phyloP scores from a whole-genome alignment of 2,329 filamentous ascomycete species.

The Monilinia fructigena region DNA sequence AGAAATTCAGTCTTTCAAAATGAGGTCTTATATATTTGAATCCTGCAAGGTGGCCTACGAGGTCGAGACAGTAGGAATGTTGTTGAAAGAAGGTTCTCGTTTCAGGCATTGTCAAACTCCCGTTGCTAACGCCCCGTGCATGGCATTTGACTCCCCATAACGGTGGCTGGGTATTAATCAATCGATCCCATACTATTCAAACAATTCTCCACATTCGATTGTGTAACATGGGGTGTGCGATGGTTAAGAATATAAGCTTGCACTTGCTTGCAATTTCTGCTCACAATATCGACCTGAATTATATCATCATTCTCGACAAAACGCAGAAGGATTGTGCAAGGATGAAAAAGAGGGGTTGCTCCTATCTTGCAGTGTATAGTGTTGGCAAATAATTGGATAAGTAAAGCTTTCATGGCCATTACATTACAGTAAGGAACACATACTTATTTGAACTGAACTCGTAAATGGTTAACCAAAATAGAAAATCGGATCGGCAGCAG shows the following conservation, averaged over 20 bases:
- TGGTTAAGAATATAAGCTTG: neutral
- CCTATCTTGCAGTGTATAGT: neutral
- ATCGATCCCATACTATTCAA: neutral
- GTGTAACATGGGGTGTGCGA: neutral
- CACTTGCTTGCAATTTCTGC: neutral
- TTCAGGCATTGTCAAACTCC: neutral
- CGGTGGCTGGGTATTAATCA: neutral
- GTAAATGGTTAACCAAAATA: neutral
- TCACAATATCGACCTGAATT: neutral
- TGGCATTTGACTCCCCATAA: neutral
- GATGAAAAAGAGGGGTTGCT: neutral
- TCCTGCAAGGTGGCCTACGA: neutral
- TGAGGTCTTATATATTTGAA: neutral
- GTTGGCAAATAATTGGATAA: neutral
- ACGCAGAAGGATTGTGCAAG: neutral
- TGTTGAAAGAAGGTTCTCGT: neutral
- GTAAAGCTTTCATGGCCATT: neutral
- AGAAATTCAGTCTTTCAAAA: neutral
- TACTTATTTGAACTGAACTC: neutral
- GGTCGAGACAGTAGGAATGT: neutral
- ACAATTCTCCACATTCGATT: neutral
- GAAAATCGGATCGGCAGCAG: neutral
- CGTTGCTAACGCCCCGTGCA: neutral
- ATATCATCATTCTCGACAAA: neutral
- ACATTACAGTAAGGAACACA: neutral